Evolutionary conservation across 495 filamentous ascomycete species (phyloP).

Genomic region (Penicillium lividum): DNA sequence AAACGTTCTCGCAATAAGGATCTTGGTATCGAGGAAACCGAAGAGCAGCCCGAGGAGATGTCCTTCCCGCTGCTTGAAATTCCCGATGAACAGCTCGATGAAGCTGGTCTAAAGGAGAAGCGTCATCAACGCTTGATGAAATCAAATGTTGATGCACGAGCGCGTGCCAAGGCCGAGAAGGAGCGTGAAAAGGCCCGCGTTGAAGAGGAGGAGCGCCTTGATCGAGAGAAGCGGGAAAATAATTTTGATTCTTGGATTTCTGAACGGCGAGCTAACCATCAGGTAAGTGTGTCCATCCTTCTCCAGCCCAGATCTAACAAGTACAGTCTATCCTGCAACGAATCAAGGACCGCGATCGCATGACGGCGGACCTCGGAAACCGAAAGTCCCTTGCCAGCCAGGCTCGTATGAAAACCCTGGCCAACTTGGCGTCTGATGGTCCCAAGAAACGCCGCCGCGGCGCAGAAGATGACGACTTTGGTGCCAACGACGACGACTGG

Average conservation of each 20-base stretch:
- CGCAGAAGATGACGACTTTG: conserved; percentile 85
- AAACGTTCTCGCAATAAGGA: conserved; percentile 88
- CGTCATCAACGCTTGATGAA: conserved; percentile 89
- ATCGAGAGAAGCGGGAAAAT: conserved; percentile 79
- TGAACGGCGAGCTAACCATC: conserved; percentile 73
- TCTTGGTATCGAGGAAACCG: conserved; percentile 77
- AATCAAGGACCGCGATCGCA: conserved; percentile 89
- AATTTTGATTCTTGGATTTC: conserved; percentile 86
- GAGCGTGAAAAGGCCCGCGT: conserved; percentile 81
- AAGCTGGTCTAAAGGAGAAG: conserved; percentile 86
- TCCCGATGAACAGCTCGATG: conserved; percentile 89
- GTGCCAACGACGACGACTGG: conserved; percentile 97
- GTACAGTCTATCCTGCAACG: conserved; percentile 63
- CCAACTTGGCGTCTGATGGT: conserved; percentile 89
- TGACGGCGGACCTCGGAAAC: conserved; percentile 91
- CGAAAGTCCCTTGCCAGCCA: conserved; percentile 94
- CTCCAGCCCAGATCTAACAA: conserved; percentile 11
- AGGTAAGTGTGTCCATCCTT: conserved; percentile 37
- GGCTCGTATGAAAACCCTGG: conserved; percentile 97
- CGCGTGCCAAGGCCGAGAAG: conserved; percentile 91
- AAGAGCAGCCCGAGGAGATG: conserved; percentile 71
- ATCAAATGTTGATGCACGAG: conserved; percentile 87
- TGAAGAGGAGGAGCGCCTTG: conserved; percentile 78
- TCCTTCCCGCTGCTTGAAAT: conserved; percentile 86
- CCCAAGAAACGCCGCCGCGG: conserved; percentile 83